Base-by-base conservation (phyloP, 768 basidiomycete genomes). In the Dioszegia aurantiaca region DNA sequence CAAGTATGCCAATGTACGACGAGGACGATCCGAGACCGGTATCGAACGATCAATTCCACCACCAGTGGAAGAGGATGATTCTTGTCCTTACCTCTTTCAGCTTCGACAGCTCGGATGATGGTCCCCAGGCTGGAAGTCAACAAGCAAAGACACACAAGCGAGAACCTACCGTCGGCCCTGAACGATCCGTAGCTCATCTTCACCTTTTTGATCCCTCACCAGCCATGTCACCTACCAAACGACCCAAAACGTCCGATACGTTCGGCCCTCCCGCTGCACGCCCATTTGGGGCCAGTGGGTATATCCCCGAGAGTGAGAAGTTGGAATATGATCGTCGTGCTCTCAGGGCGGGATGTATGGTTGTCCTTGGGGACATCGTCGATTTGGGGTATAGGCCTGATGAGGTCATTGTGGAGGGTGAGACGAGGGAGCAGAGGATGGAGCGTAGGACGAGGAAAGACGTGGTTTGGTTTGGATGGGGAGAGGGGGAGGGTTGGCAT, bases 121-220 rank as follows among this genome's bases (percentile, higher is more conserved):
- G 26, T 36, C n/a, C 47, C 42, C 3, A 27, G 17, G 12, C 8
- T 42, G 6, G 21, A 42, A 42, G 17, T 14, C 33, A 19, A 16
- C 23, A 19, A 26, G n/a, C 10, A 19, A 41, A 10, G 26, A n/a
- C 53, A 39, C 19, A 24, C 24, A 36, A 55, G 17, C 33, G 8
- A n/a, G 48, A 39, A 51, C 9, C 23, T 37, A 51, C 19, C 21
- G 19, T 21, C 14, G 48, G 33, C 3, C 31, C 21, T 17, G 33
- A 44, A 21, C 58, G 57, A 10, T 56, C 63, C 9, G 55, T 64
- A 14, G 58, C 66, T 9, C 66, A 68, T 56, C 30, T 68, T 3
- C 66, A 68, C 28, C 37, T 68, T 8, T 68, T 68, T 53, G 51
- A 53, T 28, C 51, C 54, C 8, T 37, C 45, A 0, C 58, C 48